phyloP scores from a whole-genome alignment of 2,329 filamentous ascomycete genomes.

The Sarocladium kiliense region DNA sequence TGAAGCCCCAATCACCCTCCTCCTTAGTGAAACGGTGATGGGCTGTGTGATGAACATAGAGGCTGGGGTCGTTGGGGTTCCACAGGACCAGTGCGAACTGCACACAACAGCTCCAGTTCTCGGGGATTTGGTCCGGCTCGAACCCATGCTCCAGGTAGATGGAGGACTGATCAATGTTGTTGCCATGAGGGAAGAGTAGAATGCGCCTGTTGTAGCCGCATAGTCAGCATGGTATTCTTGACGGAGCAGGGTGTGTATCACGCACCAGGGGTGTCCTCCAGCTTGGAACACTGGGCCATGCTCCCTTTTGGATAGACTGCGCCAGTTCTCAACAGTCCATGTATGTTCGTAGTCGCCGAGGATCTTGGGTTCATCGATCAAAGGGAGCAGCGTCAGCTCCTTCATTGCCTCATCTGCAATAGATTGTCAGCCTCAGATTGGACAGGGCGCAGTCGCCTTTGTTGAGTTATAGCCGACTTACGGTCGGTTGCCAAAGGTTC shows the following conservation, averaged over 20 bases:
- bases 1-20: constrained; percentile 98
- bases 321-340: constrained; percentile 87
- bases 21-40: constrained; percentile 95
- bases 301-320: constrained; percentile 68
- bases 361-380: constrained; percentile 71
- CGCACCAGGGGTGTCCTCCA: constrained; percentile 80
- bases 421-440: background rate
- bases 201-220: constrained; percentile 62
- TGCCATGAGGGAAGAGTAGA: constrained; percentile 91
- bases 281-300: constrained; percentile 86
- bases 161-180: constrained; percentile 88
- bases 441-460: background rate
- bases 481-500: constrained; percentile 47
- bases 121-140: constrained; percentile 67
- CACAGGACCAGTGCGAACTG: constrained; percentile 92
- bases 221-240: background rate
- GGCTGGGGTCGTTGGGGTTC: constrained; percentile 87
- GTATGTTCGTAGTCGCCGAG: constrained; percentile 72
- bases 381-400: constrained; percentile 67
- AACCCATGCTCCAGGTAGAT: constrained; percentile 97
- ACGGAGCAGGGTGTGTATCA: constrained; percentile 12
- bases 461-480: constrained; percentile 28
- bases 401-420: constrained; percentile 74
- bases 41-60: constrained; percentile 77
- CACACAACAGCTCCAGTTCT: constrained; percentile 94